Base-by-base conservation (phyloP, 2,329 filamentous ascomycete species). In the Nothophaeocryptopus gaeumannii region DNA sequence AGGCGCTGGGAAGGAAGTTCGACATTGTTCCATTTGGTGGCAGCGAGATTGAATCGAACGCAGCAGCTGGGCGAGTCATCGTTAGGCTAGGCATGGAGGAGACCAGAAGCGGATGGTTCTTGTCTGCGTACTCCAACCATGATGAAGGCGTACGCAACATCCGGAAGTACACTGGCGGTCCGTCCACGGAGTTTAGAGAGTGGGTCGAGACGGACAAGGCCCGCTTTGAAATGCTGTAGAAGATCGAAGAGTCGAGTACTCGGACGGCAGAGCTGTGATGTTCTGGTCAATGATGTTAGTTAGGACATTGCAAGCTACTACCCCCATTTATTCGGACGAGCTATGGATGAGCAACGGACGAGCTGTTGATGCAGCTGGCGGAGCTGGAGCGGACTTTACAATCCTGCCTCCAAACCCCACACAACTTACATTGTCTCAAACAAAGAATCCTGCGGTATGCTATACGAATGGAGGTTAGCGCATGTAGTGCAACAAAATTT, bases 171-270 rank as follows among this genome's bases (percentile, higher is more conserved):
- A 63, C 66, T 5, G 60, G 66, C 1, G 58, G 60, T 38, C 51
- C 61, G 13, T 51, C 67, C 5, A 57, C 53, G 16, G 51, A 38
- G 10, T 68, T 72, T 46, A 52, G 65, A 37, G 60, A 71, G 15
- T 73, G 68, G 67, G 61, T 65, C 10, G 57, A 63, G 30, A 53
- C 50, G 32, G 68, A 72, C 45, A 54, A 53, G 50, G 39, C 34
- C 3, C 37, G 53, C 32, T 63, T 61, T 41, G 20, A 26, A 26
- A 4, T 7, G 20, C 20, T 26, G 20, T 26, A 26, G 20, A 26
- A 26, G 20, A 26, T 26, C 20, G 20, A 26, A 7, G 20, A 26
- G 20, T 26, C 20, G 20, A 26, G 20, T 26, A 7, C 7, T 26
- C 20, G 20, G 20, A 26, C 20, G 20, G 20, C 20, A 7, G 4